phyloP scores from a whole-genome alignment of 148 eudicot species.

The Silene latifolia region DNA sequence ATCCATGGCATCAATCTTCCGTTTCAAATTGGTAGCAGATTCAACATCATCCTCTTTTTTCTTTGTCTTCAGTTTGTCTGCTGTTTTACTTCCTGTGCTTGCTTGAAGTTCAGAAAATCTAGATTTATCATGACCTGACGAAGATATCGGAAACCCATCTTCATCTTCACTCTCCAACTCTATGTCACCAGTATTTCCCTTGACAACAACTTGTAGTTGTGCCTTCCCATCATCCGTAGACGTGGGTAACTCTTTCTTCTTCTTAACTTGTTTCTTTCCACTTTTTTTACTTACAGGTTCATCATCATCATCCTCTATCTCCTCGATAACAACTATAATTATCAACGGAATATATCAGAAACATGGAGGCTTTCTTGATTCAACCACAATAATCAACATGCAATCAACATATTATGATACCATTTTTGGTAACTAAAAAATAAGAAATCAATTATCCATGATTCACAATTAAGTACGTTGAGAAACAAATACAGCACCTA shows the following conservation, averaged over 20 bases:
- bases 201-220: conserved; percentile 41
- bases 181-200: conserved; percentile 24
- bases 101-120: conserved; percentile 23
- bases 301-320: conserved; percentile 75
- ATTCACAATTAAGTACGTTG: background rate
- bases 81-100: conserved; percentile 22
- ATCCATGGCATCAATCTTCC: conserved; percentile 50
- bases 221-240: conserved; percentile 27
- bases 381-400: background rate
- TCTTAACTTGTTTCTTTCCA: conserved; percentile 38
- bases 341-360: conserved; percentile 10
- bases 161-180: conserved; percentile 88
- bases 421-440: background rate
- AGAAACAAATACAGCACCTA: background rate
- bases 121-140: conserved; percentile 32
- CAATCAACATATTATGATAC: background rate
- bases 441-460: background rate
- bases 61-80: conserved; percentile 37
- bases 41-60: conserved; percentile 30
- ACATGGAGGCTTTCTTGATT: background rate
- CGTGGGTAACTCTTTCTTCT: conserved; percentile 33
- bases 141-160: conserved; percentile 81
- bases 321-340: conserved; percentile 77
- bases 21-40: conserved; percentile 40
- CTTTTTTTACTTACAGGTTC: conserved; percentile 45